These are phyloP conservation scores for Kodamaea arcana DNA, from an alignment of 1,139 yeast species.

Conservation along the genomic window DNA sequence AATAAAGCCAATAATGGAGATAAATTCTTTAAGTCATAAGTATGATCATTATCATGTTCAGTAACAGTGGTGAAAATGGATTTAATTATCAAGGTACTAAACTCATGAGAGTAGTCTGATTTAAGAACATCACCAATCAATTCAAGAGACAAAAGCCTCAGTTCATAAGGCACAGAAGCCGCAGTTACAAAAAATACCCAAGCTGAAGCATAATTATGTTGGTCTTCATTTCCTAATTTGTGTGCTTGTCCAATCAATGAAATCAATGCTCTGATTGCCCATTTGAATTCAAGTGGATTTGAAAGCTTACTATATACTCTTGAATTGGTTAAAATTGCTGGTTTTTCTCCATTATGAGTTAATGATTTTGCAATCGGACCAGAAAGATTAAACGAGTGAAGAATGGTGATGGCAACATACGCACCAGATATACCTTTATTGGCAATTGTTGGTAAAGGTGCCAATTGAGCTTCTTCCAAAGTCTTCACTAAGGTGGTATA, in stretches of 20 bases:
- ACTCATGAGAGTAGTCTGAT: neutral
- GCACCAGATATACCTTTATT: slow-evolving; percentile 49
- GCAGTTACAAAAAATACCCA: slow-evolving; percentile 45
- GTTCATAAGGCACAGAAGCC: slow-evolving; percentile 26
- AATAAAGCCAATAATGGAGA: slow-evolving; percentile 44
- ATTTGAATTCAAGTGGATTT: slow-evolving; percentile 40
- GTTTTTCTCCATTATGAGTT: slow-evolving; percentile 32
- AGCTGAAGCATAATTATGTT: slow-evolving; percentile 25
- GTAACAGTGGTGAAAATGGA: slow-evolving; percentile 14
- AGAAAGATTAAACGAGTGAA: slow-evolving; percentile 7
- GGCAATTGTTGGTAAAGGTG: slow-evolving; percentile 49
- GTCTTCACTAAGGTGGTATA: slow-evolving; percentile 30
- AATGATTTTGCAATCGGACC: slow-evolving; percentile 13
- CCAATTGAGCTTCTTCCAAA: slow-evolving; percentile 38
- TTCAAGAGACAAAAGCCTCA: slow-evolving; percentile 27
- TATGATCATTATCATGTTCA: slow-evolving; percentile 11
- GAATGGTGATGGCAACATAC: slow-evolving; percentile 33
- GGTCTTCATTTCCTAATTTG: slow-evolving; percentile 7
- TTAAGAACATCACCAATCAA: neutral
- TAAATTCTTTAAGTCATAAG: slow-evolving; percentile 22
- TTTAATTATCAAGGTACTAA: slow-evolving; percentile 15
- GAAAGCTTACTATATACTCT: slow-evolving; percentile 49
- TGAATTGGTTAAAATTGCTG: slow-evolving; percentile 40
- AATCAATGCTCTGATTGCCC: slow-evolving; percentile 48
- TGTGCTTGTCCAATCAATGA: slow-evolving; percentile 12